Conservation (phyloP, 495 filamentous ascomycete genomes). For the Hapsidospora chrysogenum region DNA sequence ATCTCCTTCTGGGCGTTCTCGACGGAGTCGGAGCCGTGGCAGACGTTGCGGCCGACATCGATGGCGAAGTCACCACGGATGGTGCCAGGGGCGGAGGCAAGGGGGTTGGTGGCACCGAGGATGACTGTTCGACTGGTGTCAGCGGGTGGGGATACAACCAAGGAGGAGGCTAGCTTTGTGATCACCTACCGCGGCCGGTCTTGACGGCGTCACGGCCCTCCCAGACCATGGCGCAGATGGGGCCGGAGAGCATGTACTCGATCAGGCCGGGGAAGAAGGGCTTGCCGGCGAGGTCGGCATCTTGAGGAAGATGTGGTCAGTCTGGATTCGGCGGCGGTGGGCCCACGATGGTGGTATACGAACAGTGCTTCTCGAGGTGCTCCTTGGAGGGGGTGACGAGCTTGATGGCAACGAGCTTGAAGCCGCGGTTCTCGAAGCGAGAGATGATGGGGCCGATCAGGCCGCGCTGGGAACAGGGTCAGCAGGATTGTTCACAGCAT, state of each 20-base stretch:
- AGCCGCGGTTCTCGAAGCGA: constrained; percentile 93
- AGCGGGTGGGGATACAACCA: too few species aligned
- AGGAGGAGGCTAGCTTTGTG: neutral
- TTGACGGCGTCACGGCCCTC: constrained; percentile 95
- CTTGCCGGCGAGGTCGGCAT: constrained; percentile 81
- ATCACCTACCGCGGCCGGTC: constrained; percentile 68
- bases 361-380: constrained; percentile 93
- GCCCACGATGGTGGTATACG: too few species aligned
- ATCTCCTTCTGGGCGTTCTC: constrained; percentile 99
- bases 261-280: constrained; percentile 91
- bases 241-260: constrained; percentile 91
- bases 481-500: neutral
- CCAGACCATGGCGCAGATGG: constrained; percentile 98
- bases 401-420: constrained; percentile 98
- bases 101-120: constrained; percentile 96
- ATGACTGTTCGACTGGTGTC: constrained; percentile 36
- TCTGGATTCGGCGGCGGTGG: too few species aligned
- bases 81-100: constrained; percentile 83
- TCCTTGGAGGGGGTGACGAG: constrained; percentile 69
- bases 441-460: constrained; percentile 90
- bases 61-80: constrained; percentile 60
- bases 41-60: constrained; percentile 94
- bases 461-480: constrained; percentile 52
- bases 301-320: too few species aligned
- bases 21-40: constrained; percentile 96